Evolutionary conservation across 352 stramenopile species (phyloP).

Genomic region (Lagenidium giganteum): DNA sequence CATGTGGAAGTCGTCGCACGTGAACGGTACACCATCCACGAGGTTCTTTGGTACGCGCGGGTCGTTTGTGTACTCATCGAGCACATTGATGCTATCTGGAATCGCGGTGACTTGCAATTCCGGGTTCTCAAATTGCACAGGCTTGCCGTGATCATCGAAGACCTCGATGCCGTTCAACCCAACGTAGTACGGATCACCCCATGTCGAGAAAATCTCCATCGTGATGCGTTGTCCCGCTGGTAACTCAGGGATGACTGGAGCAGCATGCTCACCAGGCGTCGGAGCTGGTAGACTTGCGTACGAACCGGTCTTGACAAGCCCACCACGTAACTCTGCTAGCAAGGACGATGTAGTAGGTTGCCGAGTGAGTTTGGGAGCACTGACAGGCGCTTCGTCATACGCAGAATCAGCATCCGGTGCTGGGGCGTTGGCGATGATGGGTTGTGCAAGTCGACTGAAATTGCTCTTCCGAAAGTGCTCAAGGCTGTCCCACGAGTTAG

Average conservation of each 20-base stretch:
- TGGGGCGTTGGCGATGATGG: conserved; percentile 6
- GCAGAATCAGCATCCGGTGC: background rate
- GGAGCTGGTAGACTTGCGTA: background rate
- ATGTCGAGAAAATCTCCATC: conserved; percentile 82
- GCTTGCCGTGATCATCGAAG: conserved; percentile 66
- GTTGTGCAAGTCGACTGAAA: conserved; percentile 35
- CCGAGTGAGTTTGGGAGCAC: conserved; percentile 2
- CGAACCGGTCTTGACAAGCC: background rate
- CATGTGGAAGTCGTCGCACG: conserved; percentile 89
- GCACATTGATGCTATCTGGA: conserved; percentile 82
- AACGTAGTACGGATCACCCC: conserved; percentile 88
- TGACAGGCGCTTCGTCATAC: background rate
- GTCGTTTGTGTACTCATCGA: conserved; percentile 85
- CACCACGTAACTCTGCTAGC: conserved; percentile 11
- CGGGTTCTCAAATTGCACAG: conserved; percentile 43
- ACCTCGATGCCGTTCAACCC: conserved; percentile 87
- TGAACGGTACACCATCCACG: conserved; percentile 85
- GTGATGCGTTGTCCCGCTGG: conserved; percentile 52
- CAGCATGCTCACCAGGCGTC: background rate
- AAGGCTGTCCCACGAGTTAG: conserved; percentile 55
- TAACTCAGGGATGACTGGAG: conserved; percentile 46
- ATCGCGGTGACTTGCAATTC: conserved; percentile 48
- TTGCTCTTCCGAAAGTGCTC: conserved; percentile 82
- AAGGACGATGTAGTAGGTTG: conserved; percentile 14
- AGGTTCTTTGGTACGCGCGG: conserved; percentile 64